Percentiles rank a stretch among this genome's conserved stretches.
Evolutionary conservation across 2,329 filamentous ascomycete genomes (phyloP).

Genomic region (Paramyrothecium sp.): DNA sequence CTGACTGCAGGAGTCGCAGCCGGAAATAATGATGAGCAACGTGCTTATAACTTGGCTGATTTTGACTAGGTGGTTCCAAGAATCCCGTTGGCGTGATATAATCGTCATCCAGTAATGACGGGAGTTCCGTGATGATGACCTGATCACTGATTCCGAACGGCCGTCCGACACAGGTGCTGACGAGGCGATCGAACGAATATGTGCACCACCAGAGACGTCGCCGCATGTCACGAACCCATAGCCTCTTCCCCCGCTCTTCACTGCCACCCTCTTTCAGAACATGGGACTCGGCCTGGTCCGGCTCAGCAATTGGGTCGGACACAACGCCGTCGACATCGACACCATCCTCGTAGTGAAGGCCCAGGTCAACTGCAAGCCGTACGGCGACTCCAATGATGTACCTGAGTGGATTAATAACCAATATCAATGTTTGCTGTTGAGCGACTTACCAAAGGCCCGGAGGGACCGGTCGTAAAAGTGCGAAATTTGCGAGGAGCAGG

Average conservation of each 20-base stretch:
- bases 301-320: constrained; percentile 36
- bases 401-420: constrained; percentile 29
- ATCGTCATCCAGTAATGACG: constrained; percentile 81
- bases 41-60: constrained; percentile 79
- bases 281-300: constrained; percentile 32
- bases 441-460: constrained; percentile 75
- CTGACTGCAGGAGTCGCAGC: constrained; percentile 83
- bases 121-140: constrained; percentile 93
- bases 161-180: constrained; percentile 88
- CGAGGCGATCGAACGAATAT: constrained; percentile 91
- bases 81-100: constrained; percentile 84
- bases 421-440: constrained; percentile 1
- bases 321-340: constrained; percentile 61
- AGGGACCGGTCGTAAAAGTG: constrained; percentile 83
- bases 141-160: constrained; percentile 96
- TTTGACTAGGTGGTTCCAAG: constrained; percentile 55
- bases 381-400: constrained; percentile 96
- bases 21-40: constrained; percentile 92
- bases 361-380: constrained; percentile 84
- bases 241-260: constrained; percentile 59
- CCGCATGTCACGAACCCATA: constrained; percentile 84
- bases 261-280: constrained; percentile 28
- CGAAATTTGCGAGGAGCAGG: constrained; percentile 85
- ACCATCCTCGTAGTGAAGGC: constrained; percentile 89
- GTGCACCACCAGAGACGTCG: constrained; percentile 95